phyloP scores from a whole-genome alignment of 192 early-diverging fungal genomes.

The Entomortierella chlamydospora region DNA sequence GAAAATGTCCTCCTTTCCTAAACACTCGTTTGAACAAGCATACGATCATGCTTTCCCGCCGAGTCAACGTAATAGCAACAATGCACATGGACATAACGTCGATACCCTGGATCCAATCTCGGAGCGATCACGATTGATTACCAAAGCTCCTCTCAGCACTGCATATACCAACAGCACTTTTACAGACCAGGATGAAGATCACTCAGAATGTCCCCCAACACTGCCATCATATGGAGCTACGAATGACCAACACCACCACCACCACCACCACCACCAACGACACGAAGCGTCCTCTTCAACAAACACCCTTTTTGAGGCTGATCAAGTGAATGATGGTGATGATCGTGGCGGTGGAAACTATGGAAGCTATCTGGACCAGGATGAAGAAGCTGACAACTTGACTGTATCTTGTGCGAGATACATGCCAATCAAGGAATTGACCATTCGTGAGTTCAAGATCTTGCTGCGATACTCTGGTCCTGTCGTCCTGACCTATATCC shows the following conservation, averaged over 20 bases:
- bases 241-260: background rate
- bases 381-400: background rate
- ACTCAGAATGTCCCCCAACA: no score
- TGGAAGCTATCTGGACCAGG: background rate
- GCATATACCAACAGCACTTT: background rate
- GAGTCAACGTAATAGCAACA: background rate
- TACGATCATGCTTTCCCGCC: conserved; percentile 41
- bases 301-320: conserved; percentile 19
- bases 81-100: background rate
- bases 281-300: conserved; percentile 6
- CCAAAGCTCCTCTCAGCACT: conserved; percentile 16
- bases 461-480: conserved; percentile 60
- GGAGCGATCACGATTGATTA: conserved; percentile 38
- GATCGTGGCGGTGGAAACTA: background rate
- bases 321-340: background rate
- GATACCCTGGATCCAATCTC: background rate
- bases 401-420: background rate
- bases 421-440: conserved; percentile 19
- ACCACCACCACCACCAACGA: background rate
- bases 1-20: conserved; percentile 35
- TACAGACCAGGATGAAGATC: no score
- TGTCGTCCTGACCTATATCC: conserved; percentile 68
- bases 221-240: background rate
- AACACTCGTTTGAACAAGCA: conserved; percentile 33
- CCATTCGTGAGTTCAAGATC: conserved; percentile 34